These are phyloP conservation scores for Russula griseocarnosa DNA, from an alignment of 768 basidiomycete species.

Conservation along the genomic window DNA sequence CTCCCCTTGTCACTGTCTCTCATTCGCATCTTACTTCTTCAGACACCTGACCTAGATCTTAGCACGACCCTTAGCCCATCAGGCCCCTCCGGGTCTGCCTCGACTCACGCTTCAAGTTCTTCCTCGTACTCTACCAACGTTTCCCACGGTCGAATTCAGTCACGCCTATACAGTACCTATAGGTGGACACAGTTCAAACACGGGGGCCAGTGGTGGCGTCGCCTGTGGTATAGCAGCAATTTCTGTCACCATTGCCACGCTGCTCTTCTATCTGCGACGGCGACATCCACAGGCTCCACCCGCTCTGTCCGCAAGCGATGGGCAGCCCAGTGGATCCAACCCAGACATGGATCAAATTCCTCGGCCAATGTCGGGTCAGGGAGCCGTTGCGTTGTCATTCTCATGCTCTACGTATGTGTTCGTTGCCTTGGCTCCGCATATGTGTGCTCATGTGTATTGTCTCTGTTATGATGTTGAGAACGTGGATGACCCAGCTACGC, in stretches of 20 bases:
- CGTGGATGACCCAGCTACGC: not conserved
- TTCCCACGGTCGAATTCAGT: not conserved
- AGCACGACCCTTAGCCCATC: not conserved
- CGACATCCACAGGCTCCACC: not conserved
- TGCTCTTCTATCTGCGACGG: not conserved
- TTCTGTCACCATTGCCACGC: not conserved
- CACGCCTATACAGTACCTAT: not conserved
- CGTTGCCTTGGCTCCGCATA: not conserved
- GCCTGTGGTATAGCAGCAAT: not conserved
- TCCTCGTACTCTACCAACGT: too few species aligned
- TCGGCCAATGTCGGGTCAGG: not conserved
- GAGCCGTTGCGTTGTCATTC: not conserved
- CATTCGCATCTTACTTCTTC: not conserved
- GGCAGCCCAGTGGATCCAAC: not conserved
- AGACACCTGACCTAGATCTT: not conserved
- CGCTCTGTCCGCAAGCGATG: not conserved
- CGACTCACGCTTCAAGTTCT: too few species aligned
- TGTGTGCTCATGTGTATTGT: not conserved
- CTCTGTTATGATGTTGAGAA: not conserved
- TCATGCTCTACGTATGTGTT: not conserved
- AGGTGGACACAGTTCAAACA: not conserved
- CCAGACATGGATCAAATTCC: not conserved
- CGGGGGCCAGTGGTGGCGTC: not conserved
- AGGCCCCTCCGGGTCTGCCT: too few species aligned
- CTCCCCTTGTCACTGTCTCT: not conserved